A percentile compares a stretch with the other conserved stretches of the same genome.
Conservation (phyloP, 2,329 filamentous ascomycete genomes). For the Fusarium kyushuense region DNA sequence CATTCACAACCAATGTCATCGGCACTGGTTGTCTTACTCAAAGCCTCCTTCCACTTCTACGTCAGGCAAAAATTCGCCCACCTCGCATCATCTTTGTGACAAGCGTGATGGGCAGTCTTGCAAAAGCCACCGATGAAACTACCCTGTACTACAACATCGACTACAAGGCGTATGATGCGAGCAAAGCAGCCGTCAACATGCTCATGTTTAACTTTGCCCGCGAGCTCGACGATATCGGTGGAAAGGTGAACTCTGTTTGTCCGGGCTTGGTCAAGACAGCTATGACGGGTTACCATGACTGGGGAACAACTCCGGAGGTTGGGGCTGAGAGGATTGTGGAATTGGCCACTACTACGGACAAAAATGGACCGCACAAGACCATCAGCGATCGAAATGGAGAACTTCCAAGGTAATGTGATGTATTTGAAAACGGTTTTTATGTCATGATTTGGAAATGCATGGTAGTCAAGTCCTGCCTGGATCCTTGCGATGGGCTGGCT, state of each 20-base stretch:
- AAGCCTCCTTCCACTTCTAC: constrained; percentile 48
- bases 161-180: constrained; percentile 54
- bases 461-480: background rate
- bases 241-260: constrained; percentile 53
- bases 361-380: constrained; percentile 49
- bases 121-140: constrained; percentile 45
- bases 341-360: constrained; percentile 46
- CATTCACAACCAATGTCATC: constrained; percentile 56
- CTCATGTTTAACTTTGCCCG: constrained; percentile 52
- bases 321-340: constrained; percentile 49
- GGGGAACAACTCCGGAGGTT: constrained; percentile 38
- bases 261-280: constrained; percentile 54
- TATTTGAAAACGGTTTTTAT: background rate
- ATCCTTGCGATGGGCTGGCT: background rate
- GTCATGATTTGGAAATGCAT: too few species aligned
- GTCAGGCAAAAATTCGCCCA: constrained; percentile 36
- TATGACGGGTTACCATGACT: constrained; percentile 39
- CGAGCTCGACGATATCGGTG: constrained; percentile 48
- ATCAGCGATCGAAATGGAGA: constrained; percentile 45
- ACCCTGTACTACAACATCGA: constrained; percentile 46
- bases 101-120: constrained; percentile 52
- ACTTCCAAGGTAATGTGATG: constrained; percentile 31
- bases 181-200: constrained; percentile 60
- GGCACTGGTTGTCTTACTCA: constrained; percentile 49
- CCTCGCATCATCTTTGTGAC: constrained; percentile 57